Conservation (phyloP, 1,284 basidiomycete species). For the Porodaedalea pini region DNA sequence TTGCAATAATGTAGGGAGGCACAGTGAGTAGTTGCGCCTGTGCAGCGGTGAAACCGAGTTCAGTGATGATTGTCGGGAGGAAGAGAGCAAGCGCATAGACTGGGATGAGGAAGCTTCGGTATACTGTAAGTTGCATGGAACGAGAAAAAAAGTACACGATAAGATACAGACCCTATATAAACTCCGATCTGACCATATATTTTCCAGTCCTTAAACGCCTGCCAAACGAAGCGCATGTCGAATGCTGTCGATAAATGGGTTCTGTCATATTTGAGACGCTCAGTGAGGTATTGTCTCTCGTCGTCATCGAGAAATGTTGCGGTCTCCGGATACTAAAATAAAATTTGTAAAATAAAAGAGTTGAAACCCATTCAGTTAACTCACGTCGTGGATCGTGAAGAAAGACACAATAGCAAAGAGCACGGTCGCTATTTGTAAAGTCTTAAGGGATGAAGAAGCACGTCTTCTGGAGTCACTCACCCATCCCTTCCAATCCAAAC, state of each 20-base stretch:
- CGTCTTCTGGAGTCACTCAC: too few species aligned
- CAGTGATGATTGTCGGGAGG: slow-evolving; percentile 51
- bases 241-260: slow-evolving; percentile 35
- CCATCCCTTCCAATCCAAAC: too few species aligned
- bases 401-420: too few species aligned
- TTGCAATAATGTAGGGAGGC: slow-evolving; percentile 39
- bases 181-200: slow-evolving; percentile 41
- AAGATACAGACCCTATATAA: slow-evolving; percentile 39
- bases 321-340: too few species aligned
- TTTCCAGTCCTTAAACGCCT: slow-evolving; percentile 44
- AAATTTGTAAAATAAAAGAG: too few species aligned
- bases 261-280: too few species aligned
- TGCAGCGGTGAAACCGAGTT: slow-evolving; percentile 53
- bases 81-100: slow-evolving; percentile 59
- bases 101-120: slow-evolving; percentile 42
- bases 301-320: too few species aligned
- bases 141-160: neutral
- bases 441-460: too few species aligned
- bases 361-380: too few species aligned
- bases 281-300: too few species aligned
- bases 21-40: slow-evolving; percentile 56
- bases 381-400: too few species aligned
- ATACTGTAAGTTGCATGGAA: slow-evolving; percentile 13
- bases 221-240: slow-evolving; percentile 35
- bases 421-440: too few species aligned